phyloP scores from a whole-genome alignment of 2,329 filamentous ascomycete species.

The Akanthomyces muscarius region DNA sequence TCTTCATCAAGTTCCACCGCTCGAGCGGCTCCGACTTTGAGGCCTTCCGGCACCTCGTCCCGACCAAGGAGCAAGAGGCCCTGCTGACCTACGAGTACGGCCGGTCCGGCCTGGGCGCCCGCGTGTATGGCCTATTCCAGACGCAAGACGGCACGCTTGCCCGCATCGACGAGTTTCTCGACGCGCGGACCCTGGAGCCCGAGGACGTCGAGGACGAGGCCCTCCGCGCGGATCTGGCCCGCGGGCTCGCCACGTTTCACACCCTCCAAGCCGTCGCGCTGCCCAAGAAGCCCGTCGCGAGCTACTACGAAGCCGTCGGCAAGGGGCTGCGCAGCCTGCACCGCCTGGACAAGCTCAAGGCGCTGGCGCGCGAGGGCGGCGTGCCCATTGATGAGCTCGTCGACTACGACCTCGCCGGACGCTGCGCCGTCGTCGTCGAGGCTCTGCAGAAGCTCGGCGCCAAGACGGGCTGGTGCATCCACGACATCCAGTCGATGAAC shows the following conservation, averaged over 20 bases:
- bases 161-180: conserved; percentile 21
- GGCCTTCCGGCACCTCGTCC: conserved; percentile 17
- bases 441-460: conserved; percentile 13
- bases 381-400: conserved; percentile 18
- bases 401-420: conserved; percentile 18
- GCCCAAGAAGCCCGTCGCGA: neutral
- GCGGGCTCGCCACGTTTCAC: conserved; percentile 18
- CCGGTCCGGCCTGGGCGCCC: conserved; percentile 18
- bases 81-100: conserved; percentile 16
- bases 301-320: conserved; percentile 18
- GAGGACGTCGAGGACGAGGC: conserved; percentile 19
- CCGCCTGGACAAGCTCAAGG: conserved; percentile 17
- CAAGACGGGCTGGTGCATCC: conserved; percentile 21
- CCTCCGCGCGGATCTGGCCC: conserved; percentile 20
- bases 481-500: conserved; percentile 23
- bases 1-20: conserved; percentile 22
- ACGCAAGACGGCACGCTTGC: conserved; percentile 19
- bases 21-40: neutral
- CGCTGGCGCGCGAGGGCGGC: conserved; percentile 15
- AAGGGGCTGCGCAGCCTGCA: conserved; percentile 17
- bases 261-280: neutral
- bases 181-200: conserved; percentile 19
- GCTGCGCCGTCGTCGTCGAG: conserved; percentile 1
- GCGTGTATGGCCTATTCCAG: conserved; percentile 21
- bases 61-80: conserved; percentile 20